phyloP scores from a whole-genome alignment of 768 basidiomycete genomes.

The Serendipita sp. region DNA sequence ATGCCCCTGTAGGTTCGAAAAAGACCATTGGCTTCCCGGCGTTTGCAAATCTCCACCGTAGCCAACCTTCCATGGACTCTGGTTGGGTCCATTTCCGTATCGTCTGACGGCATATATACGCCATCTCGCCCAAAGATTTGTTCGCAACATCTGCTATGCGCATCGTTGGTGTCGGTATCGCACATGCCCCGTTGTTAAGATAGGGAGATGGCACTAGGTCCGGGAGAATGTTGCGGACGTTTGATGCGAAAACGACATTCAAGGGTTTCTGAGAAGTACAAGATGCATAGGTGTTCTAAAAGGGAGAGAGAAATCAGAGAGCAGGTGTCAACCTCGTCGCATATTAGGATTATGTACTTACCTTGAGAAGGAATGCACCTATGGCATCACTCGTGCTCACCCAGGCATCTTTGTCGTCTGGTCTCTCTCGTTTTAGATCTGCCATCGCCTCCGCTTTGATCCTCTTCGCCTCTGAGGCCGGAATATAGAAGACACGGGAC shows the following conservation, averaged over 20 bases:
- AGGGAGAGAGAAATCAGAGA: too few relatives aligned
- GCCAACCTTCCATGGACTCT: not conserved
- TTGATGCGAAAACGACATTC: constrained; percentile 8
- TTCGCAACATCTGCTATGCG: too few relatives aligned
- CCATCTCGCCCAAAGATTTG: too few relatives aligned
- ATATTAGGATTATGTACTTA: not conserved
- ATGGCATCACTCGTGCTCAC: constrained; percentile 10
- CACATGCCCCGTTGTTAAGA: too few relatives aligned
- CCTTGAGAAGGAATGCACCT: constrained; percentile 9
- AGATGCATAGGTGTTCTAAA: constrained; percentile 5
- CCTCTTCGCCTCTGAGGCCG: constrained; percentile 7
- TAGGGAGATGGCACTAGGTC: not conserved
- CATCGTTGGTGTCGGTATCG: too few relatives aligned
- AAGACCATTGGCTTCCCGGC: constrained; percentile 6
- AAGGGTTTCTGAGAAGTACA: constrained; percentile 4
- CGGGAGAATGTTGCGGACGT: constrained; percentile 8
- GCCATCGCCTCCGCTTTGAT: constrained; percentile 8
- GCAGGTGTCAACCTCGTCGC: too few relatives aligned
- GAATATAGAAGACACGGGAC: constrained; percentile 6
- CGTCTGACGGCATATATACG: too few relatives aligned
- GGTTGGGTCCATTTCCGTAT: too few relatives aligned
- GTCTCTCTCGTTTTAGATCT: constrained; percentile 4
- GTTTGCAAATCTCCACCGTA: constrained; percentile 7
- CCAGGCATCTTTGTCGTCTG: constrained; percentile 5
- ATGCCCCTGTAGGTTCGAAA: constrained; percentile 10